Evolutionary conservation across 2,329 filamentous ascomycete species (phyloP).

Genomic region (Monosporascus cannonballus): DNA sequence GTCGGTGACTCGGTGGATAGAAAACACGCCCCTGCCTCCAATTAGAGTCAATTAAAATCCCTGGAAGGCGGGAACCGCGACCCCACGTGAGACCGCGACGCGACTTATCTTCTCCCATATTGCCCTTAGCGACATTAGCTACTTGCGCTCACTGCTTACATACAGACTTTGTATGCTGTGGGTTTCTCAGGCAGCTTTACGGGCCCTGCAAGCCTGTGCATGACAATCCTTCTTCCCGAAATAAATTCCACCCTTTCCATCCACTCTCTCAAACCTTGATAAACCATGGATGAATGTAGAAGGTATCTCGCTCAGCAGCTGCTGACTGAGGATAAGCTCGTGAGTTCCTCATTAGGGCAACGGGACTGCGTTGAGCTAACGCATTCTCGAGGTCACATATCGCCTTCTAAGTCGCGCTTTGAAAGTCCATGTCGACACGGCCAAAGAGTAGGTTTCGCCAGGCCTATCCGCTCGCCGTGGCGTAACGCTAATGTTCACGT

Average conservation of each 20-base stretch:
- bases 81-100: slow-evolving; percentile 28
- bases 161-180: too few relatives aligned
- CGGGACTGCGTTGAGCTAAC: slow-evolving; percentile 5
- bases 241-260: neutral
- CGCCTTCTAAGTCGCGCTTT: slow-evolving; percentile 75
- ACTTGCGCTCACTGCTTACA: too few relatives aligned
- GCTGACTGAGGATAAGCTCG: slow-evolving; percentile 67
- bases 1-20: too few relatives aligned
- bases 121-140: too few relatives aligned
- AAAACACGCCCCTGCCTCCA: neutral
- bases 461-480: neutral
- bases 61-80: neutral
- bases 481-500: slow-evolving; percentile 5
- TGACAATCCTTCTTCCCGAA: neutral
- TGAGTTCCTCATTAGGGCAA: neutral
- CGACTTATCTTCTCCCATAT: neutral
- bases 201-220: neutral
- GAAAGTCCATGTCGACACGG: slow-evolving; percentile 76
- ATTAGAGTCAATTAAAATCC: neutral
- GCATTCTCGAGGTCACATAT: slow-evolving; percentile 69
- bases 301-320: slow-evolving; percentile 71
- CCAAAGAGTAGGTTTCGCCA: slow-evolving; percentile 66
- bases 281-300: slow-evolving; percentile 54
- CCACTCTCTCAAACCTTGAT: too few relatives aligned
- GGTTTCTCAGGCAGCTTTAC: too few relatives aligned